These are phyloP conservation scores for Podila verticillata DNA, from an alignment of 192 early-diverging fungal genomes.

Conservation along the genomic window DNA sequence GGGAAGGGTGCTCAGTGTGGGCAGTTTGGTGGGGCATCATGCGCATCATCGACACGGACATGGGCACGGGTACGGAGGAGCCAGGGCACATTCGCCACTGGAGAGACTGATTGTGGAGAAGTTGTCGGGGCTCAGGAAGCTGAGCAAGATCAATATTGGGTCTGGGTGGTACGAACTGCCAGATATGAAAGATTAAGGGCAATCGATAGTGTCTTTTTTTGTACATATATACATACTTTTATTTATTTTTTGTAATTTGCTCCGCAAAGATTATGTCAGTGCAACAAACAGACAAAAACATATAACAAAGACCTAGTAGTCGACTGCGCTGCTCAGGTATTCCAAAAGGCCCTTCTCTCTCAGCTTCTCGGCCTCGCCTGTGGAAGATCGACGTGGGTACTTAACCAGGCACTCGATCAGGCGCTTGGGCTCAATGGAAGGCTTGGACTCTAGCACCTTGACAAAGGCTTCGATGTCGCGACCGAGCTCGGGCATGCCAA, in stretches of 20 bases:
- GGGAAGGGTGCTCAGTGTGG: too few species aligned
- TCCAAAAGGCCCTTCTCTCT: constrained; percentile 40
- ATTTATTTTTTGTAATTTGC: too few species aligned
- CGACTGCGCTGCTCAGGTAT: constrained; percentile 29
- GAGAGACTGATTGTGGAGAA: constrained; percentile 26
- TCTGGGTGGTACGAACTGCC: constrained; percentile 6
- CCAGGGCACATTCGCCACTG: neutral
- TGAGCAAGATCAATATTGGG: constrained; percentile 27
- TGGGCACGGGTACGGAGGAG: too few species aligned
- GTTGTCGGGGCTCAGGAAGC: constrained; percentile 14
- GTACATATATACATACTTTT: too few species aligned
- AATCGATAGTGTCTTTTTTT: too few species aligned
- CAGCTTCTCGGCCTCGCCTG: constrained; percentile 32
- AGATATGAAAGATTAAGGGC: neutral
- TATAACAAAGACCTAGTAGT: neutral
- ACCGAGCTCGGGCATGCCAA: constrained; percentile 31
- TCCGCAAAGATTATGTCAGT: too few species aligned
- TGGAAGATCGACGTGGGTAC: constrained; percentile 34
- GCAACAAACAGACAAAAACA: too few species aligned
- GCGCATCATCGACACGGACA: too few species aligned
- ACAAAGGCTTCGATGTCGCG: constrained; percentile 37
- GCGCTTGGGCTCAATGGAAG: constrained; percentile 25
- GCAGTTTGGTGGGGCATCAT: too few species aligned
- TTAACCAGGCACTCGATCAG: constrained; percentile 27
- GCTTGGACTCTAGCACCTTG: constrained; percentile 11